Evolutionary conservation across 768 basidiomycete species (phyloP), one percentile per base, ranked within the genome.

Genomic region (Calocybe gangraenosa): DNA sequence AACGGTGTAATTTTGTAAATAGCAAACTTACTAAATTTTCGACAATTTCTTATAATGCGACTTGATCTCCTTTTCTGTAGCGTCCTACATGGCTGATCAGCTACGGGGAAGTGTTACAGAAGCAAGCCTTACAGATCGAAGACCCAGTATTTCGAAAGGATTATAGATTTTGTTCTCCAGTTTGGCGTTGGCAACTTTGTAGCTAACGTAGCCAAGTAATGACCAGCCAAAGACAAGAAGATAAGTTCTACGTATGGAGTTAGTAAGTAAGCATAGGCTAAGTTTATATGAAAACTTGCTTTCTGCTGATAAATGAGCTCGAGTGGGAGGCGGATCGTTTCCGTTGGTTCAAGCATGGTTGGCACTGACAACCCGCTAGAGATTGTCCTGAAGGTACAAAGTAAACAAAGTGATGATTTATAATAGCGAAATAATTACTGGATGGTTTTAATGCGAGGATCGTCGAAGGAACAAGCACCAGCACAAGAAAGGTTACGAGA

Each of bases 1-100:
- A n/a, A n/a, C n/a, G n/a, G n/a, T n/a, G n/a, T n/a, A n/a, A n/a
- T n/a, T n/a, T n/a, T n/a, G n/a, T 3, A 42, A 3, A 36, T 18
- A 2, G 14, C 41, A 2, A 32, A 69, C 72, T 48, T 58, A 95
- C 94, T 86, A 96, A 64, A 84, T 68, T 55, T 86, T 76, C 2
- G 94, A 94, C 14, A 98, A 76, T 56, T 87, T 86, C 68, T 94
- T 95, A 75, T 84, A 99, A 62, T 92, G 88, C 2, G 89, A 85
- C 66, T 97, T 99, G 65, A 99, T 94, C 32, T 92, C 89, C 64
- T 94, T 93, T 58, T 94, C 87, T 2, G 82, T 69, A 2, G 74
- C 60, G 19, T 78, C 77, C 86, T 92, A 55, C 2, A 30, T 36
- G n/a, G 6, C 10, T 15, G 1, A 22, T 52, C 31, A 54, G 46